phyloP scores from a whole-genome alignment of 352 stramenopile species.

The Phytophthora megakarya region DNA sequence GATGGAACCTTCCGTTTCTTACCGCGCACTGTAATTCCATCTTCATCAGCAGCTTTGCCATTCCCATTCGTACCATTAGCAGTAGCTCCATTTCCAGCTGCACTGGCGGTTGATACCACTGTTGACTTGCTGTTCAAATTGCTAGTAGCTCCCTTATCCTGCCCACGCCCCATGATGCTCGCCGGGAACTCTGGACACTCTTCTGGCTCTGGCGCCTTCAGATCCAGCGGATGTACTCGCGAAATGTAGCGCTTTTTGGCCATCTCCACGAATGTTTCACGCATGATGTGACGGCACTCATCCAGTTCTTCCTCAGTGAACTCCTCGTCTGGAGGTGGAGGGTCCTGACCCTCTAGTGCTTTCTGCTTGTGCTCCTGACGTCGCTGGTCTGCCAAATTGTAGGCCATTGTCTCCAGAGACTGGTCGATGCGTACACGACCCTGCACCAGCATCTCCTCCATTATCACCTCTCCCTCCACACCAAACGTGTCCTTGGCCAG shows the following conservation, averaged over 20 bases:
- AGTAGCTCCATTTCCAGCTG: constrained; percentile 16
- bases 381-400: constrained; percentile 69
- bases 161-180: constrained; percentile 59
- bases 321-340: constrained; percentile 36
- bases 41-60: constrained; percentile 39
- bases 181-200: constrained; percentile 62
- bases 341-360: constrained; percentile 20
- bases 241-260: constrained; percentile 89
- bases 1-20: constrained; percentile 62
- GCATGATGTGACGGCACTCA: constrained; percentile 60
- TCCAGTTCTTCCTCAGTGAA: constrained; percentile 79
- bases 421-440: constrained; percentile 86
- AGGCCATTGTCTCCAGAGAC: constrained; percentile 84
- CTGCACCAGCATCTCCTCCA: constrained; percentile 88
- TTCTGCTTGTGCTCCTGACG: constrained; percentile 44
- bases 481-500: constrained; percentile 77
- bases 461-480: constrained; percentile 82
- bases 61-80: constrained; percentile 15
- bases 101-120: constrained; percentile 2
- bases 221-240: constrained; percentile 81
- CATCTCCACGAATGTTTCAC: constrained; percentile 84
- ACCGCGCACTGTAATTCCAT: constrained; percentile 77
- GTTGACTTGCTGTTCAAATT: constrained; percentile 23
- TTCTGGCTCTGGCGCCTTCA: constrained; percentile 69
- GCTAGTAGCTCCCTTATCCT: constrained; percentile 36